A percentile compares a stretch with the other conserved stretches of the same genome.
phyloP scores from a whole-genome alignment of 345 rosid species.

The Eucalyptus regnans region DNA sequence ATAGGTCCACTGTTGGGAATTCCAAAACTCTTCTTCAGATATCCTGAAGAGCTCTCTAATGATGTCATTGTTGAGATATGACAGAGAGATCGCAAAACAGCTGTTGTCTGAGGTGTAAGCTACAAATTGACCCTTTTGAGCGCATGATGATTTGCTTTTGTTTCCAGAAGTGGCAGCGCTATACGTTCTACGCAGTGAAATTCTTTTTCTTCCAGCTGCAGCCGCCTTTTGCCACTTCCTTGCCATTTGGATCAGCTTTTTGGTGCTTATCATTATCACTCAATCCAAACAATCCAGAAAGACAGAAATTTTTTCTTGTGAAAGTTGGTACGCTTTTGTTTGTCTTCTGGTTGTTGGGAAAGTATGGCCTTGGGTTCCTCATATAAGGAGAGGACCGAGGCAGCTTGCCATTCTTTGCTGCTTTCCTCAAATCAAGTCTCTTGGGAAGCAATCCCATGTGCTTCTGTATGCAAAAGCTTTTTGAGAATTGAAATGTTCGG shows the following conservation, averaged over 20 bases:
- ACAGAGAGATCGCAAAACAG: background rate
- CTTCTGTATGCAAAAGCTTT: background rate
- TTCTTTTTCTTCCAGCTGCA: conserved; percentile 4
- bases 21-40: conserved; percentile 3
- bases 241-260: conserved; percentile 12
- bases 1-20: conserved; percentile 8
- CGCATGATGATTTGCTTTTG: background rate
- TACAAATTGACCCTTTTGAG: conserved; percentile 14
- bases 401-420: background rate
- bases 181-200: background rate
- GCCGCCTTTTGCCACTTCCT: conserved; percentile 22
- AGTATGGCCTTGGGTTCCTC: background rate
- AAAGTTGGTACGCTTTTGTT: background rate
- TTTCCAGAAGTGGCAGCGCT: background rate
- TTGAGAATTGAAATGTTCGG: background rate
- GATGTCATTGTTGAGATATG: background rate
- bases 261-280: conserved; percentile 3
- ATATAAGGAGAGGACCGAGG: background rate
- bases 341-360: background rate
- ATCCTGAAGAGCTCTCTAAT: background rate
- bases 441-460: background rate
- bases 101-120: background rate
- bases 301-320: background rate
- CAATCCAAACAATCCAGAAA: background rate
- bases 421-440: background rate